Conservation (phyloP, 2,329 filamentous ascomycete genomes). For the Teratosphaeria pseudoeucalypti region DNA sequence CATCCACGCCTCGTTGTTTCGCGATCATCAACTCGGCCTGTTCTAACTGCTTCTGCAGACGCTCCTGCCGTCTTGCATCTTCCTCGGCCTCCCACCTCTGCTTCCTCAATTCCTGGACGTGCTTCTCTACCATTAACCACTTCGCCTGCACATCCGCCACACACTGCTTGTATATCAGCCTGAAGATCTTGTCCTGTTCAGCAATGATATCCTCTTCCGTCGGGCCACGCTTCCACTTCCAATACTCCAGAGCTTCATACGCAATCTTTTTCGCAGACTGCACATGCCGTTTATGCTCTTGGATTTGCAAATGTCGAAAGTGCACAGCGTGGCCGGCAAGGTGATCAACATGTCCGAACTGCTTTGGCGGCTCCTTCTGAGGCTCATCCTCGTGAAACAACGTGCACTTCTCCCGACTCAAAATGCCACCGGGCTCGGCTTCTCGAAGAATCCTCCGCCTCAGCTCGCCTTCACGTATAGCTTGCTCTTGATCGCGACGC, state of each 20-base stretch:
- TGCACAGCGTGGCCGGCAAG: constrained; percentile 58
- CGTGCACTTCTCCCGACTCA: constrained; percentile 54
- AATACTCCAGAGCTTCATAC: constrained; percentile 65
- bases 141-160: constrained; percentile 52
- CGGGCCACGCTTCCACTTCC: constrained; percentile 63
- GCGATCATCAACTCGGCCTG: constrained; percentile 22
- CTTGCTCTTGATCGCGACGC: constrained; percentile 13
- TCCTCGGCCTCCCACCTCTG: constrained; percentile 53
- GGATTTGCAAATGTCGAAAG: constrained; percentile 58
- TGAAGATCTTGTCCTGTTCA: constrained; percentile 59
- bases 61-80: constrained; percentile 60
- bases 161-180: constrained; percentile 61
- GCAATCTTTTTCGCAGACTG: constrained; percentile 70
- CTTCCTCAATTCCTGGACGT: constrained; percentile 47
- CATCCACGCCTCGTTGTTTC: constrained; percentile 20
- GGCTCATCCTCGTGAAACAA: constrained; percentile 40
- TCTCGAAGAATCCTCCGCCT: constrained; percentile 55
- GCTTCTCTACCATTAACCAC: constrained; percentile 48
- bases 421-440: constrained; percentile 60
- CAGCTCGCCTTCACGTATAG: constrained; percentile 19
- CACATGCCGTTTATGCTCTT: constrained; percentile 69
- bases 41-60: constrained; percentile 47
- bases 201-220: constrained; percentile 70
- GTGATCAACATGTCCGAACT: constrained; percentile 84
- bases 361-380: constrained; percentile 61